phyloP scores from a whole-genome alignment of 352 stramenopile genomes.

The Thalassiosira sp. region DNA sequence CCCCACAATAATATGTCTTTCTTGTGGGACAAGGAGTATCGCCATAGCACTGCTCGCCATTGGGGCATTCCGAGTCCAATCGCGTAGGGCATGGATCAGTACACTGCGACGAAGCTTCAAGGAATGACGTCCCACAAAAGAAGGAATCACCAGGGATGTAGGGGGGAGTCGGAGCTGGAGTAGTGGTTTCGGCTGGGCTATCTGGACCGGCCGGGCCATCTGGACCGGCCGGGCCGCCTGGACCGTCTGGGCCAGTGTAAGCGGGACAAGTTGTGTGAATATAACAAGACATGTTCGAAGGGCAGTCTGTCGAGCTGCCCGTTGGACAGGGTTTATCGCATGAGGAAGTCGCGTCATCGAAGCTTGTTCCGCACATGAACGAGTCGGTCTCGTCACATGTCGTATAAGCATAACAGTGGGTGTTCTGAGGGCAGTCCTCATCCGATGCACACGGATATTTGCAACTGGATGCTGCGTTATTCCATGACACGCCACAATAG shows the following conservation, averaged over 20 bases:
- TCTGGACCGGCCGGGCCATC: background rate
- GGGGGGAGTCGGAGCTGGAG: background rate
- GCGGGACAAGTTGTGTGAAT: constrained; percentile 29
- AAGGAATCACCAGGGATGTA: constrained; percentile 51
- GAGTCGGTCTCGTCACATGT: constrained; percentile 54
- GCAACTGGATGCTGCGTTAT: constrained; percentile 58
- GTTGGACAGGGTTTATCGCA: constrained; percentile 42
- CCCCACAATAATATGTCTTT: constrained; percentile 54
- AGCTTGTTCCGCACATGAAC: constrained; percentile 47
- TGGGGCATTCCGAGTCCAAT: constrained; percentile 46
- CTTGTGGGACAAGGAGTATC: constrained; percentile 50
- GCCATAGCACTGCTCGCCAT: constrained; percentile 47
- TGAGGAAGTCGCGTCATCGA: constrained; percentile 38
- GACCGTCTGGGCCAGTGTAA: background rate
- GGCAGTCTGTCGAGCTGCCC: constrained; percentile 21
- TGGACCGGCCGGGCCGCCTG: background rate
- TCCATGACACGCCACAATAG: constrained; percentile 58
- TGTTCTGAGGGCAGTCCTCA: constrained; percentile 40
- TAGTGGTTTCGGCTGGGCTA: background rate
- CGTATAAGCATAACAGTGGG: constrained; percentile 54
- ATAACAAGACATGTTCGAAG: constrained; percentile 14
- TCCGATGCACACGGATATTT: constrained; percentile 46
- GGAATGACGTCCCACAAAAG: constrained; percentile 54
- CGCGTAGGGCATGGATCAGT: constrained; percentile 48
- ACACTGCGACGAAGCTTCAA: constrained; percentile 51